Percentiles rank a stretch among this genome's conserved stretches.
Evolutionary conservation across 2,329 filamentous ascomycete species (phyloP).

Genomic region (Pyrenophora seminiperda): DNA sequence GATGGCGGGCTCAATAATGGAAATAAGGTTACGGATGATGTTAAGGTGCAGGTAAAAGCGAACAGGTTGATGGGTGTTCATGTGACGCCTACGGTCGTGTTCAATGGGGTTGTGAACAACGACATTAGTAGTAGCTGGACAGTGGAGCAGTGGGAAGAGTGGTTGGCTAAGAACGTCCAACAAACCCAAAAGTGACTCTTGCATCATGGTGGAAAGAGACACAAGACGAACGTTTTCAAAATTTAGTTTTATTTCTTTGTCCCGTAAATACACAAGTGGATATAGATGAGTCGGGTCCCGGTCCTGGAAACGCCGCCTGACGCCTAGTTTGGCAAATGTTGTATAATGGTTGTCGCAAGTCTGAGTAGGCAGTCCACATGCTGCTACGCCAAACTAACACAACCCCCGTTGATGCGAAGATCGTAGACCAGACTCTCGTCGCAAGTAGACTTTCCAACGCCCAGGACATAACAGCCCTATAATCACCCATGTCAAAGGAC

Average conservation of each 20-base stretch:
- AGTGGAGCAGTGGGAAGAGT: conserved; percentile 82
- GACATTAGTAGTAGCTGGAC: conserved; percentile 81
- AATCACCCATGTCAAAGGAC: not conserved
- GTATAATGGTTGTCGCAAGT: not conserved
- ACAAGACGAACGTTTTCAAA: not conserved
- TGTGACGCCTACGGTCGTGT: conserved; percentile 87
- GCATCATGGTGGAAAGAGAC: not conserved
- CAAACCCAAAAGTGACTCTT: conserved; percentile 59
- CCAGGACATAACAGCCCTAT: conserved; percentile 2
- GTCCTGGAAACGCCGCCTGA: conserved; percentile 6
- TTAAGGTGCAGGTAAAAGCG: conserved; percentile 83
- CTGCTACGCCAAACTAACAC: not conserved
- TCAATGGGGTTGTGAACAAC: conserved; percentile 81
- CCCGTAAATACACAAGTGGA: conserved; percentile 4
- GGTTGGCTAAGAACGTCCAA: conserved; percentile 69
- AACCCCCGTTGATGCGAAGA: not conserved
- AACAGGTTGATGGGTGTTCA: conserved; percentile 80
- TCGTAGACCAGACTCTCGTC: conserved; percentile 2
- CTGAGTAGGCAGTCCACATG: conserved; percentile 9
- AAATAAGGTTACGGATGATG: conserved; percentile 80
- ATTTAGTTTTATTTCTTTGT: not conserved
- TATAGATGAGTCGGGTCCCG: conserved; percentile 11
- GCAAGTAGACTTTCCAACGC: conserved; percentile 10
- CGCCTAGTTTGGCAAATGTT: conserved; percentile 1
- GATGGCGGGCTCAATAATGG: conserved; percentile 76